Percentiles rank a stretch among this genome's conserved stretches.
Evolutionary conservation across 2,329 filamentous ascomycete genomes (phyloP).

Genomic region (Chrysoporthe austroafricana): DNA sequence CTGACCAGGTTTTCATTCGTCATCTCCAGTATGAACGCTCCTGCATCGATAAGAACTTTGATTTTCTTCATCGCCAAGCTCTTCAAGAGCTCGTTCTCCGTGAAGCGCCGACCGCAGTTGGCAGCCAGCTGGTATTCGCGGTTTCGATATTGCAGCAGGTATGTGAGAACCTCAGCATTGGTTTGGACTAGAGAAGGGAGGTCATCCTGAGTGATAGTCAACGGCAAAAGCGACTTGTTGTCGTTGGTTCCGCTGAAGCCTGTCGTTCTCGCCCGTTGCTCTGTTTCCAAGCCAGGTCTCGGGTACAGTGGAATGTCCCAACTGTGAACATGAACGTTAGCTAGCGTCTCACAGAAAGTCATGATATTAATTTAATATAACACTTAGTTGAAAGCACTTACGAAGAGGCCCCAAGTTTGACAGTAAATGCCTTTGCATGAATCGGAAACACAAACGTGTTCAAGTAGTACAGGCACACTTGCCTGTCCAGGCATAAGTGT

Average conservation of each 20-base stretch:
- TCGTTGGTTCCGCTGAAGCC: conserved; percentile 78
- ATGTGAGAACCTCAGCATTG: conserved; percentile 65
- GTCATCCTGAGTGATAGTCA: conserved; percentile 65
- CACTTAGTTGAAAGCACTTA: neutral
- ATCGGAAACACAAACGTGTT: conserved; percentile 67
- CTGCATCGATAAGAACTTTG: conserved; percentile 64
- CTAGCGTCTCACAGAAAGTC: neutral
- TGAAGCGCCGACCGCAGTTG: conserved; percentile 39
- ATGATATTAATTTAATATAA: too few relatives aligned
- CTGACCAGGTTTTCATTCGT: conserved; percentile 54
- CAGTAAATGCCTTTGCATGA: conserved; percentile 66
- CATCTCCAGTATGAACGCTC: conserved; percentile 67
- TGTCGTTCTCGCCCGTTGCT: conserved; percentile 46
- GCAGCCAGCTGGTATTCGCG: conserved; percentile 47
- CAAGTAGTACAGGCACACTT: conserved; percentile 62
- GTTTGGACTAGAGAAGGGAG: conserved; percentile 60
- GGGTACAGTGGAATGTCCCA: conserved; percentile 66
- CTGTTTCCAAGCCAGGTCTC: conserved; percentile 26
- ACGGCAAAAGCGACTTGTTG: conserved; percentile 59
- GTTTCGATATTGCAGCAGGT: conserved; percentile 58
- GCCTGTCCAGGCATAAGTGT: conserved; percentile 51
- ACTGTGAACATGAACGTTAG: neutral
- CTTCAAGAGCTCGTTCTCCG: conserved; percentile 49
- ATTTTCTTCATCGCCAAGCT: conserved; percentile 45
- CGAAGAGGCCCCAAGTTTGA: conserved; percentile 66